Conservation (phyloP, 768 basidiomycete species). For the Lactifluus volemus region DNA sequence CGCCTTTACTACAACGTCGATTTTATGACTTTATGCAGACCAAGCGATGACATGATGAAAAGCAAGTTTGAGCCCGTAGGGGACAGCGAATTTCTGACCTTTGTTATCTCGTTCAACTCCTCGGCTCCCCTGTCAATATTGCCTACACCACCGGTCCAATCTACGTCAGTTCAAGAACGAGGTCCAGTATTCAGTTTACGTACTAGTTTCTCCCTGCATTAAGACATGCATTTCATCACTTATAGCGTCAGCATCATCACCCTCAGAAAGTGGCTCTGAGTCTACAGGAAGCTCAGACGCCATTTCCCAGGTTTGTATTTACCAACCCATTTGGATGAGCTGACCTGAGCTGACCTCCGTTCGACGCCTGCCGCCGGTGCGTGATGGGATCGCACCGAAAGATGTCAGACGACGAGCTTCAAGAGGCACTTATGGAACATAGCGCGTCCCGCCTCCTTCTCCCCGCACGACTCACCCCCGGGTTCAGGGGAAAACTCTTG, state of each 20-base stretch:
- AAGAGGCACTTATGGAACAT: constrained; percentile 3
- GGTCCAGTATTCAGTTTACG: background rate
- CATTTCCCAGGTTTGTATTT: constrained; percentile 8
- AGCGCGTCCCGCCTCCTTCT: constrained; percentile 7
- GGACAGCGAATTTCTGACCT: background rate
- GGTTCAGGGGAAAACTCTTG: background rate
- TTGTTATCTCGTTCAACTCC: constrained; percentile 6
- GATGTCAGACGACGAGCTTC: constrained; percentile 11
- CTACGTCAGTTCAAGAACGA: background rate
- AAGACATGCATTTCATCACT: background rate
- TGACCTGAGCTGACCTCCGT: background rate
- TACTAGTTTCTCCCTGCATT: background rate
- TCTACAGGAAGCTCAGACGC: constrained; percentile 4
- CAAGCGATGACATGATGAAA: background rate
- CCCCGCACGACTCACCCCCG: constrained; percentile 7
- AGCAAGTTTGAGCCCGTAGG: background rate
- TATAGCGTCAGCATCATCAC: background rate
- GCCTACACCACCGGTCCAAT: background rate
- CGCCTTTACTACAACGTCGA: background rate
- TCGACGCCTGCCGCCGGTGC: background rate
- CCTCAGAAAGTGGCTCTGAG: constrained; percentile 2
- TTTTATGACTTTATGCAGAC: background rate
- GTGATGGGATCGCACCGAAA: background rate
- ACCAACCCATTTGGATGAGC: background rate
- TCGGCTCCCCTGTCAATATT: background rate